phyloP scores from a whole-genome alignment of 352 stramenopile species.

The Pythium volutum region DNA sequence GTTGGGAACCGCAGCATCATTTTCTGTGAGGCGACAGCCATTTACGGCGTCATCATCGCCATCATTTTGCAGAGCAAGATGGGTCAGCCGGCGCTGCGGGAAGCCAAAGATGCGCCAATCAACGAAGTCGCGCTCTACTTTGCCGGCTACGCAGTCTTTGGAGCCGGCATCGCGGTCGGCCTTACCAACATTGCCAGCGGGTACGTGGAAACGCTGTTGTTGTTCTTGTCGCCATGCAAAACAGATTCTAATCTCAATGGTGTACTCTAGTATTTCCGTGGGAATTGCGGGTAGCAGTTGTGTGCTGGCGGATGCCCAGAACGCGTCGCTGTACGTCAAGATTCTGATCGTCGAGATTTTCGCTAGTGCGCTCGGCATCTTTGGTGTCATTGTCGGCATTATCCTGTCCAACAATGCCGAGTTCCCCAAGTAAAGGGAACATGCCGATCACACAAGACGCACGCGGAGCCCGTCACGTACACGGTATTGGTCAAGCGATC shows the following conservation, averaged over 20 bases:
- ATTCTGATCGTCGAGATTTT: constrained; percentile 99
- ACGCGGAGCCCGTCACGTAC: too few species aligned
- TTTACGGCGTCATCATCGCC: constrained; percentile 99
- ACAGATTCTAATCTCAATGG: too few species aligned
- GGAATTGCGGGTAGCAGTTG: constrained; percentile 97
- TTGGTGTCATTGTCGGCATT: constrained; percentile 98
- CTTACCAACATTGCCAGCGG: constrained; percentile 97
- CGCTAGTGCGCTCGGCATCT: constrained; percentile 97
- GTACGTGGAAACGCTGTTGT: constrained; percentile 53
- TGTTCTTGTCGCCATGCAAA: too few species aligned
- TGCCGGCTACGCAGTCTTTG: constrained; percentile 98
- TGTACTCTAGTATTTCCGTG: constrained; percentile 95
- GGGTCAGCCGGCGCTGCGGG: constrained; percentile 66
- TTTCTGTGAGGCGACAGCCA: constrained; percentile 99
- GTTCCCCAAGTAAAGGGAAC: constrained; percentile 81
- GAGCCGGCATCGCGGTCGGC: constrained; percentile 95
- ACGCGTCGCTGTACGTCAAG: constrained; percentile 98
- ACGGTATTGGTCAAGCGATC: too few species aligned
- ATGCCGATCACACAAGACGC: background rate
- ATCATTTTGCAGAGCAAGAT: constrained; percentile 99
- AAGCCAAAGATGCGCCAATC: constrained; percentile 61
- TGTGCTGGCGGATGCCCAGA: constrained; percentile 98
- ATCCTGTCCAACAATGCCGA: constrained; percentile 97
- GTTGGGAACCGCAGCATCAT: constrained; percentile 92
- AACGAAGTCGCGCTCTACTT: constrained; percentile 90